Conservation (phyloP, 805 yeast species). For the Candida verbasci region DNA sequence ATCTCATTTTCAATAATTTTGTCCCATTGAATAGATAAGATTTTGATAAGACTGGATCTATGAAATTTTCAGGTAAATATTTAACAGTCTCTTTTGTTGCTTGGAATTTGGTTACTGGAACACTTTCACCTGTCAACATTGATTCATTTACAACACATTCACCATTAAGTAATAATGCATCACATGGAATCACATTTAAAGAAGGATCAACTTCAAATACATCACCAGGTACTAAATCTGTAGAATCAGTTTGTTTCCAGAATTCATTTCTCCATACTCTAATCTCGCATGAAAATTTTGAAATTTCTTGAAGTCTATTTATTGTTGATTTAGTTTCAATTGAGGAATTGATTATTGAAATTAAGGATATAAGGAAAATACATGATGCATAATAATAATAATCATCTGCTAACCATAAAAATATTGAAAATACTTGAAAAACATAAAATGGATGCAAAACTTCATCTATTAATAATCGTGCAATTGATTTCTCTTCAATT, state of each 20-base stretch:
- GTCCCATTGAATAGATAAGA: constrained; percentile 88
- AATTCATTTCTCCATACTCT: constrained; percentile 90
- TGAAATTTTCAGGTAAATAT: constrained; percentile 55
- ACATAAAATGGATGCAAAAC: constrained; percentile 93
- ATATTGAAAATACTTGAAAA: constrained; percentile 87
- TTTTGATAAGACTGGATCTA: constrained; percentile 62
- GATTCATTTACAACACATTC: constrained; percentile 97
- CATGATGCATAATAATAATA: constrained; percentile 93
- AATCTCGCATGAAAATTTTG: constrained; percentile 72
- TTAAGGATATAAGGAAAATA: constrained; percentile 78
- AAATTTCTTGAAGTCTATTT: constrained; percentile 65
- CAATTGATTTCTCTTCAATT: constrained; percentile 65
- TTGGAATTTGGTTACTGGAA: constrained; percentile 82
- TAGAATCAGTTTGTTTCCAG: constrained; percentile 77
- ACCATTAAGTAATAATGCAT: constrained; percentile 80
- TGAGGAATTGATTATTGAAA: constrained; percentile 75
- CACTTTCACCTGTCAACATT: constrained; percentile 97
- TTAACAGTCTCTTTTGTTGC: constrained; percentile 60
- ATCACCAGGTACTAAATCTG: constrained; percentile 93
- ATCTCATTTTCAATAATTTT: constrained; percentile 75
- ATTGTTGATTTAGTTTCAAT: constrained; percentile 81
- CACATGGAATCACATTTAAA: constrained; percentile 75
- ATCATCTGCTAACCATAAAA: constrained; percentile 88
- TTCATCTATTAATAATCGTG: constrained; percentile 73
- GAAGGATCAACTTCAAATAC: constrained; percentile 89